Evolutionary conservation across 2,329 filamentous ascomycete species (phyloP), one percentile per base, ranked within the genome.

Genomic region (Phialophora chinensis): DNA sequence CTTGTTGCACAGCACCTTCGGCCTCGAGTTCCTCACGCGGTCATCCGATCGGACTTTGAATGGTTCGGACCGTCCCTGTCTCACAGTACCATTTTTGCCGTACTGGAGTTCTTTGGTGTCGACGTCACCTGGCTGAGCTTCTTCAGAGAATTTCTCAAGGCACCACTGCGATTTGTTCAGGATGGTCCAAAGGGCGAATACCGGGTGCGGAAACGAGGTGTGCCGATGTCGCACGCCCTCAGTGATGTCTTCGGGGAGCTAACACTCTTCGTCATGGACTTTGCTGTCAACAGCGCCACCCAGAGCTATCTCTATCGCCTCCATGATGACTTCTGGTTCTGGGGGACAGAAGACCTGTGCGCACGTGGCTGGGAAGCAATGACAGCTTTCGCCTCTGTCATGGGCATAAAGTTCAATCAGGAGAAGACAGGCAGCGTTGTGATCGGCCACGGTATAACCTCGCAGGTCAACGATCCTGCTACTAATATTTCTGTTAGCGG

Each of bases 251-350:
- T 90, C 62, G 85, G 86, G 0, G 89, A 91, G 73, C 77, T 81
- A 0, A 77, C 88, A 0, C 77, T 91, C 0, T 90, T 90, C 72
- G 87, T 85, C 66, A 83, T 90, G 70, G 88, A 90, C 72, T 87
- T 87, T 72, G 81, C 87, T 0, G 82, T 90, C 63, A 90, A 89
- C 64, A 83, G 85, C 66, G 76, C 79, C 1, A 87, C 87, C 0
- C 72, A 76, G 25, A 60, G 52, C 53, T 61, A 69, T 47, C 75
- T 90, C 11, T 88, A 88, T 74, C 85, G 88, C 12, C 79, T 89
- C 44, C 84, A 89, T 60, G 88, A 90, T 68, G 87, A 90, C 69
- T 80, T 90, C 60, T 90, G 87, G 88, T 87, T 90, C 73, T 90
- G 87, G 87, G 83, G 84, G 8, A 80, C 86, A 5, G 83, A 87